Conservation (phyloP, 208 protist species). For the Trypanosoma mega region DNA sequence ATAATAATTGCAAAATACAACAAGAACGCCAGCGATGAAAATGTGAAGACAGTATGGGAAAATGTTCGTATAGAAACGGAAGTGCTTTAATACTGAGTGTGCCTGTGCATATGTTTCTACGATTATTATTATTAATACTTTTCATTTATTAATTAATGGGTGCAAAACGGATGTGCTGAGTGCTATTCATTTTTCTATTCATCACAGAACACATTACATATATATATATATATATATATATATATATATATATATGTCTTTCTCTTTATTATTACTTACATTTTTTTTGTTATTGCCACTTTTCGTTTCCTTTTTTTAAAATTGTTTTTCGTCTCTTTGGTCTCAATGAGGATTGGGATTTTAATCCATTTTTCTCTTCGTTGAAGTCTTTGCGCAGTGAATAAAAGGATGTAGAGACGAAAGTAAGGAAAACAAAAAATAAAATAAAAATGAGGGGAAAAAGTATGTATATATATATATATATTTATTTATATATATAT, state of each 20-base stretch:
- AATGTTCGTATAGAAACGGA: not conserved
- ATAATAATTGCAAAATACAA: no score
- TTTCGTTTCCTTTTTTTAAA: no score
- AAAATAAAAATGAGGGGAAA: slow-evolving; percentile 2
- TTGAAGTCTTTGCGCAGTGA: not conserved
- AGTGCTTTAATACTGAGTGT: no score
- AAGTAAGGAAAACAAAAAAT: not conserved
- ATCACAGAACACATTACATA: no score
- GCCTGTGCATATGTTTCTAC: not conserved
- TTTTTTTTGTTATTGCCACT: no score
- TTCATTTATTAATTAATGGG: not conserved
- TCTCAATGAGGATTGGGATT: no score
- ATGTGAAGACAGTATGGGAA: not conserved
- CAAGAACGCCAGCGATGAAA: no score
- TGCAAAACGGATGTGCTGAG: no score
- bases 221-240: no score
- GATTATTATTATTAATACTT: slow-evolving; percentile 5
- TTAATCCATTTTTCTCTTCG: slow-evolving; percentile 16
- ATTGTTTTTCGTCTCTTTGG: no score
- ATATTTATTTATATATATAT: not conserved
- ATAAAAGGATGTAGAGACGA: not conserved
- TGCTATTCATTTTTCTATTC: no score
- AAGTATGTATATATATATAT: slow-evolving; percentile 1
- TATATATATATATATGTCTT: no score
- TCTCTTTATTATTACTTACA: not conserved